These are phyloP conservation scores for Galerina sulciceps DNA, from an alignment of 768 basidiomycete species.

Conservation along the genomic window DNA sequence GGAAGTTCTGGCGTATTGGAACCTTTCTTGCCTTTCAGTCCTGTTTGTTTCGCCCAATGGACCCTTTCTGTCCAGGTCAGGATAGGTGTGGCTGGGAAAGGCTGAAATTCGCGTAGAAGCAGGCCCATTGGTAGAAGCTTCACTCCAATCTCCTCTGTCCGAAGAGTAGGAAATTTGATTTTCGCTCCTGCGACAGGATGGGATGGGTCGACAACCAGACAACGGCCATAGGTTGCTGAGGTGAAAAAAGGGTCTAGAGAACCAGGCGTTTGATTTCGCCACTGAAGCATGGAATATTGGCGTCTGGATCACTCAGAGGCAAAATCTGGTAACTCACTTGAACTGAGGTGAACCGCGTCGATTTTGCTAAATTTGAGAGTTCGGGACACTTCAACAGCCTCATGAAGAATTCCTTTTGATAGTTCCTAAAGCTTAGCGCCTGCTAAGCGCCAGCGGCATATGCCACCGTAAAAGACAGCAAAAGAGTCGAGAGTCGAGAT, in stretches of 20 bases:
- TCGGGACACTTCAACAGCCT: conserved; percentile 28
- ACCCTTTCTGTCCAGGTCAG: conserved; percentile 26
- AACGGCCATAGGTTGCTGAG: not conserved
- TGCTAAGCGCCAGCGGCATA: too few species aligned
- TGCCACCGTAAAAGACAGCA: too few species aligned
- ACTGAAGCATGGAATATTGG: conserved; percentile 32
- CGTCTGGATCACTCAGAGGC: not conserved
- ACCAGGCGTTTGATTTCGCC: conserved; percentile 46
- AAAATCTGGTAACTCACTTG: conserved; percentile 30
- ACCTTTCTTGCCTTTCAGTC: conserved; percentile 1
- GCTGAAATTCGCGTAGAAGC: conserved; percentile 6
- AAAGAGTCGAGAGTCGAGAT: too few species aligned
- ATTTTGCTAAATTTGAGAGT: conserved; percentile 36
- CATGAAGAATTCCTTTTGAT: not conserved
- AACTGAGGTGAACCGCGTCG: conserved; percentile 34
- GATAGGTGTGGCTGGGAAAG: conserved; percentile 16
- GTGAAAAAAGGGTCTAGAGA: conserved; percentile 22
- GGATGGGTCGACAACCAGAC: conserved; percentile 28
- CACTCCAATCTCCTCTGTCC: conserved; percentile 8
- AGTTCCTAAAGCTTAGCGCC: too few species aligned
- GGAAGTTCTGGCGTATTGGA: not conserved
- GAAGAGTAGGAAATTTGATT: conserved; percentile 7
- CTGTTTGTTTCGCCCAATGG: conserved; percentile 16
- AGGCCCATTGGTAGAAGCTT: conserved; percentile 20
- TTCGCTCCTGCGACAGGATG: conserved; percentile 20